Evolutionary conservation across 1,139 yeast genomes (phyloP).

Genomic region (Yamadazyma siamensis): DNA sequence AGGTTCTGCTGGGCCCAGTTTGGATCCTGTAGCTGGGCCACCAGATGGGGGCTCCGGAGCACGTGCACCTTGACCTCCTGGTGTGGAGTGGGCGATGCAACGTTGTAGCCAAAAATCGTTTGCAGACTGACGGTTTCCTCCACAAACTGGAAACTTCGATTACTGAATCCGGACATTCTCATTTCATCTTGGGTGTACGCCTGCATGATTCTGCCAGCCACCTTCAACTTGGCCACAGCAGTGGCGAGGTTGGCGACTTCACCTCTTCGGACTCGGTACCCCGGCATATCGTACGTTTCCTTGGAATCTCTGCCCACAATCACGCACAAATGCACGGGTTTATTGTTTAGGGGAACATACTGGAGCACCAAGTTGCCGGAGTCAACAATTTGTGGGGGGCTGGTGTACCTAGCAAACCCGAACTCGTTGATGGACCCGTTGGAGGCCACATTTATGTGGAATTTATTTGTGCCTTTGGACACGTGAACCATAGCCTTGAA

Average conservation of each 20-base stretch:
- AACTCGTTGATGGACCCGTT: constrained; percentile 22
- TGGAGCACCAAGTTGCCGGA: constrained; percentile 29
- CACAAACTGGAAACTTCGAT: constrained; percentile 72
- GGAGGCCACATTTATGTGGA: constrained; percentile 27
- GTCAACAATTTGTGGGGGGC: constrained; percentile 22
- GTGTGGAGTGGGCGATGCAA: constrained; percentile 40
- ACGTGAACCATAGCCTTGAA: constrained; percentile 78
- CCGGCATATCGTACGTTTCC: constrained; percentile 70
- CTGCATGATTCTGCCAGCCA: constrained; percentile 88
- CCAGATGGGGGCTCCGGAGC: constrained; percentile 60
- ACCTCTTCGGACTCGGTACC: constrained; percentile 43
- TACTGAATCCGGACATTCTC: constrained; percentile 75
- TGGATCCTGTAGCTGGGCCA: constrained; percentile 71
- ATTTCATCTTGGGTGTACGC: constrained; percentile 93
- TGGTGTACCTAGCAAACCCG: constrained; percentile 28
- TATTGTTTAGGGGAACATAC: constrained; percentile 66
- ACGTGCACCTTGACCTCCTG: constrained; percentile 76
- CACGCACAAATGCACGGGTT: constrained; percentile 78
- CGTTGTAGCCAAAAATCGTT: constrained; percentile 35
- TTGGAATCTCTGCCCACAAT: constrained; percentile 78
- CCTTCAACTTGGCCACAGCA: constrained; percentile 75
- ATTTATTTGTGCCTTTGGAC: constrained; percentile 57
- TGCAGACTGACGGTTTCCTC: constrained; percentile 51
- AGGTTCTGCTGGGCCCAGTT: constrained; percentile 85
- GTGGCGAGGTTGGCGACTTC: constrained; percentile 71